Evolutionary conservation across 192 early-diverging fungal genomes (phyloP), one percentile per base, ranked within the genome.

Genomic region (Coemansia sp.): DNA sequence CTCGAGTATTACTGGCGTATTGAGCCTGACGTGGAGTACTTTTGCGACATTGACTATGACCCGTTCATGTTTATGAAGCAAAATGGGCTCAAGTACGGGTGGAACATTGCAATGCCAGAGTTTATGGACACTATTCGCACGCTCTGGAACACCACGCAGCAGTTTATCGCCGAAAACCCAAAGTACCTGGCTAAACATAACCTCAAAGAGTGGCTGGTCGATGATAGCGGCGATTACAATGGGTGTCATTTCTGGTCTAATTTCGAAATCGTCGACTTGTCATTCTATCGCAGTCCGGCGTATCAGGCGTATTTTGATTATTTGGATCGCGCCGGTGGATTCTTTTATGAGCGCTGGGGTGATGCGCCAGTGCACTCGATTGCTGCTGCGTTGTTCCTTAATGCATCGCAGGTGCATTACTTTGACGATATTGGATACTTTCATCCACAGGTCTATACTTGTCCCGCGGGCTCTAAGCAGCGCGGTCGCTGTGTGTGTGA

Each of bases 281-380:
- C 89, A 24, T 89, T 95, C 60, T 92, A 90, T 68, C 76, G 91
- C 57, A 75, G 75, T 53, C 41, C 76, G 9, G 58, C 79, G 44
- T 93, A 93, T 70, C 63, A 73, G 40, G 79, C 78, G 39, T 94
- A 87, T 66, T 93, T 94, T 70, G 78, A 90, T 24, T 86, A 88
- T 43, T 77, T 96, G 31, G 95, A 96, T 67, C 71, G 87, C 49
- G 69, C 86, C 2, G 94, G 95, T 38, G 95, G 95, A 11, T 95
- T 95, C 86, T 96, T 92, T 68, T 96, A 96, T 68, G 94, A 93
- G 75, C 78, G 91, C 20, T 92, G 87, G 86, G 87, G 90, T 16
- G 84, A 86, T 44, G 85, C 85, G 9, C 85, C 92, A 2, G 87
- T 93, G 7, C 91, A 93, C 71, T 89, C 89, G 1, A 86, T 93